Evolutionary conservation across 192 early-diverging fungal species (phyloP).

Genomic region (Allomyces arbusculus): DNA sequence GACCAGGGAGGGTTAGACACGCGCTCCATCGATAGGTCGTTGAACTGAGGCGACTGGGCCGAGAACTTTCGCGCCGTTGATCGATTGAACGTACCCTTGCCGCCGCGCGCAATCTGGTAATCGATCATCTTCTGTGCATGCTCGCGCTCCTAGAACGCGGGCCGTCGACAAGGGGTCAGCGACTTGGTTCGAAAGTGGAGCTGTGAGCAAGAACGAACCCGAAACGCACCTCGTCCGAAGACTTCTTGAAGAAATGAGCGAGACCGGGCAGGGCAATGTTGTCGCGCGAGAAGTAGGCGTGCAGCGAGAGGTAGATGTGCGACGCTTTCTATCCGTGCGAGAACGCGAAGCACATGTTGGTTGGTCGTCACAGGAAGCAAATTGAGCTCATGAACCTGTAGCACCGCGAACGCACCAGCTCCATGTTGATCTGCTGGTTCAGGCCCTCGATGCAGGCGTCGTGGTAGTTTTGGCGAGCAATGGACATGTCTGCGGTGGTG

Average conservation of each 20-base stretch:
- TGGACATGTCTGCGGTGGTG: slow-evolving; percentile 9
- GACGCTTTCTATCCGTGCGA: slow-evolving; percentile 14
- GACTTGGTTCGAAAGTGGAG: slow-evolving; percentile 7
- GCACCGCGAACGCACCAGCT: slow-evolving; percentile 8
- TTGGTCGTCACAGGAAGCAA: no score
- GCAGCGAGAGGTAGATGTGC: slow-evolving; percentile 30
- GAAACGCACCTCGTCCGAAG: slow-evolving; percentile 15
- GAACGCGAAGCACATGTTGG: no score
- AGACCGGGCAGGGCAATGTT: slow-evolving; percentile 26
- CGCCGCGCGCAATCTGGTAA: slow-evolving; percentile 33
- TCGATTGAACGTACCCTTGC: slow-evolving; percentile 8
- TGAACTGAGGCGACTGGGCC: no score
- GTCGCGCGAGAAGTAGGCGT: slow-evolving; percentile 24
- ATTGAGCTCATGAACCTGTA: no score
- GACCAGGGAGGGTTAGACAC: no score
- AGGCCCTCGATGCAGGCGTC: slow-evolving; percentile 26
- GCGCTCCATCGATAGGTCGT: no score
- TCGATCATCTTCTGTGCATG: slow-evolving; percentile 24
- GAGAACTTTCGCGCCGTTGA: no score
- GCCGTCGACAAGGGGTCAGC: slow-evolving; percentile 4
- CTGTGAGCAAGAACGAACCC: background rate
- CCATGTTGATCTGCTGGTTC: slow-evolving; percentile 35
- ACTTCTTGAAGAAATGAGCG: slow-evolving; percentile 29
- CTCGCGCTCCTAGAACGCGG: slow-evolving; percentile 9
- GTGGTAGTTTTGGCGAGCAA: slow-evolving; percentile 34